Evolutionary conservation across 768 basidiomycete species (phyloP).

Genomic region (Mycena crocata): DNA sequence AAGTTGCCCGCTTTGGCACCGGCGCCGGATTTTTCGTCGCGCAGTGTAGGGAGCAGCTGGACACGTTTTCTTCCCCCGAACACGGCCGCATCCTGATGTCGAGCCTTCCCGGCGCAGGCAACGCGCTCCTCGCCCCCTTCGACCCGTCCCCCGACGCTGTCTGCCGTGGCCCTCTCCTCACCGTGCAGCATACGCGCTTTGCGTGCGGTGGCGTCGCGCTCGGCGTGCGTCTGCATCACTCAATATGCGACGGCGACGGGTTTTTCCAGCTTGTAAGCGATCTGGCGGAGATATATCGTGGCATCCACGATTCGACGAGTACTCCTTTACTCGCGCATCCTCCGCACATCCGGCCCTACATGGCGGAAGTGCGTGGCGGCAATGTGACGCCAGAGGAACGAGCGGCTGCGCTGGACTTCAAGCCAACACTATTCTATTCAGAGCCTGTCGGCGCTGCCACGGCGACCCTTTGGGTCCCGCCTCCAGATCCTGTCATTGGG

Average conservation of each 20-base stretch:
- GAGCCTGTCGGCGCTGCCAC: background rate
- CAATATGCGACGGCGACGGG: constrained; percentile 30
- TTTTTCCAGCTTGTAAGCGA: constrained; percentile 34
- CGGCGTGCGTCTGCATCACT: constrained; percentile 31
- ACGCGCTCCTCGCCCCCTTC: constrained; percentile 31
- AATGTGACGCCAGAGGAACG: constrained; percentile 26
- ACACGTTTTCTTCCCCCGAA: constrained; percentile 23
- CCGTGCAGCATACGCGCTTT: constrained; percentile 36
- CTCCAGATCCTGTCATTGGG: constrained; percentile 18
- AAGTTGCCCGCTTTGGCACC: constrained; percentile 23
- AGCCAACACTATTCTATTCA: constrained; percentile 13
- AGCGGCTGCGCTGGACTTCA: constrained; percentile 18
- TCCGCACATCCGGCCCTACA: constrained; percentile 31
- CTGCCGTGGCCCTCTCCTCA: constrained; percentile 21
- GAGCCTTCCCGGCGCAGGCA: constrained; percentile 31
- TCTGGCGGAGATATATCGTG: constrained; percentile 34
- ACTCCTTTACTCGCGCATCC: constrained; percentile 11
- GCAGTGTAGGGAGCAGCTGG: constrained; percentile 28
- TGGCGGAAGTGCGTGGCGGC: constrained; percentile 21
- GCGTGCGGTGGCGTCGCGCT: constrained; percentile 34
- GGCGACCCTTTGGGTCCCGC: background rate
- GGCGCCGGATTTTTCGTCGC: constrained; percentile 34
- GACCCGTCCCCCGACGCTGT: constrained; percentile 22
- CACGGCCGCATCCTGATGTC: constrained; percentile 13
- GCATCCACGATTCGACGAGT: background rate